Evolutionary conservation across 2,329 filamentous ascomycete genomes (phyloP).

Genomic region (Hypoxylon sp.): DNA sequence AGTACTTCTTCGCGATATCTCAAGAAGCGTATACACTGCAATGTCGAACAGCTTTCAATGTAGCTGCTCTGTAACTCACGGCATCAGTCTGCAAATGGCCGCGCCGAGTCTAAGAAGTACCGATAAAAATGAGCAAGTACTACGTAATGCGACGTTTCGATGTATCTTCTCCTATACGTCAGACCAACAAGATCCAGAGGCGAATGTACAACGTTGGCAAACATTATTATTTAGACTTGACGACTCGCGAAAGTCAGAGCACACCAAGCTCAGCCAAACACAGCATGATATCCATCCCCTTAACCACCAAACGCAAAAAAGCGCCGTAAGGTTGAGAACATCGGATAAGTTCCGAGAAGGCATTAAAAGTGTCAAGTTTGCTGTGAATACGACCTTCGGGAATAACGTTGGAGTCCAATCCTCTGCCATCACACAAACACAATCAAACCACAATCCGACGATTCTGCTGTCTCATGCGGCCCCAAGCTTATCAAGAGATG

Average conservation of each 20-base stretch:
- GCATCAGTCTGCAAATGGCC: background rate
- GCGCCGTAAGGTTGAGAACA: background rate
- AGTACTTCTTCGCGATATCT: background rate
- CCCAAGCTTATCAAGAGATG: background rate
- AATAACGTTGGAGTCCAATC: background rate
- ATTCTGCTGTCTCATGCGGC: background rate
- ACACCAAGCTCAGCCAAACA: background rate
- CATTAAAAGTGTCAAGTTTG: constrained; percentile 1
- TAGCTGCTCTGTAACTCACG: background rate
- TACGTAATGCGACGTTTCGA: background rate
- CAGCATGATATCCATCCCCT: background rate
- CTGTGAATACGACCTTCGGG: background rate
- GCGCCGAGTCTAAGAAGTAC: background rate
- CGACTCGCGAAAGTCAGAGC: background rate
- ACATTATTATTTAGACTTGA: background rate
- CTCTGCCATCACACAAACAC: background rate
- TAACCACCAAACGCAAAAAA: background rate
- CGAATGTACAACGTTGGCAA: background rate
- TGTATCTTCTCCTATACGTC: background rate
- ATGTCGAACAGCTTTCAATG: background rate
- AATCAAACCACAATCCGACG: background rate
- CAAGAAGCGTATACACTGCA: background rate
- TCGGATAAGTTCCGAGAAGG: background rate
- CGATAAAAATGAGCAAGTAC: background rate
- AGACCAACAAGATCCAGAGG: background rate